These are phyloP conservation scores for Saccharomycodes ludwigii DNA, from an alignment of 805 yeast species.

Conservation along the genomic window DNA sequence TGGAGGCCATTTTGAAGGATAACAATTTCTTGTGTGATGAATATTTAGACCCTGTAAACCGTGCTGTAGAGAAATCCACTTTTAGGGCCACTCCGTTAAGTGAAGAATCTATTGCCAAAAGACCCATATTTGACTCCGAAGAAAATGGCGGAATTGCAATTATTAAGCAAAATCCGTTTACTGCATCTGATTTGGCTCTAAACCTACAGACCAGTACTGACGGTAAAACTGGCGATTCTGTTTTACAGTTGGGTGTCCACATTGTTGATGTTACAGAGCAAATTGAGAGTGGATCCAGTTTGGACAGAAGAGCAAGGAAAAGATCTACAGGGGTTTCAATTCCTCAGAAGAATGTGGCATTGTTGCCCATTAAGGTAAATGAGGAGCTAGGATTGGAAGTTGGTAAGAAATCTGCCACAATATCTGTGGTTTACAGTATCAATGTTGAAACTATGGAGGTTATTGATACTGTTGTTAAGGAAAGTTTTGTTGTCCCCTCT, in stretches of 20 bases:
- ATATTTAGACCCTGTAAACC: slow-evolving; percentile 38
- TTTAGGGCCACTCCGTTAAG: slow-evolving; percentile 8
- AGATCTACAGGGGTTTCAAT: slow-evolving; percentile 81
- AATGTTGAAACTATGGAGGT: slow-evolving; percentile 62
- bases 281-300: slow-evolving; percentile 55
- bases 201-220: slow-evolving; percentile 57
- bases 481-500: slow-evolving; percentile 56
- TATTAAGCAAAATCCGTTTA: slow-evolving; percentile 39
- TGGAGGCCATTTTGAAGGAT: slow-evolving; percentile 81
- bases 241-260: slow-evolving; percentile 82
- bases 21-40: slow-evolving; percentile 75
- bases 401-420: slow-evolving; percentile 47
- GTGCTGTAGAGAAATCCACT: slow-evolving; percentile 16
- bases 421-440: slow-evolving; percentile 72
- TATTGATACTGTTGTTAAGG: slow-evolving; percentile 66
- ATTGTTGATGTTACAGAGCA: slow-evolving; percentile 67
- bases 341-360: slow-evolving; percentile 58
- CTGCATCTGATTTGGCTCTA: slow-evolving; percentile 62
- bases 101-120: slow-evolving; percentile 20
- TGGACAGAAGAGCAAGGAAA: slow-evolving; percentile 84
- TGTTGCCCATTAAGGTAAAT: slow-evolving; percentile 57
- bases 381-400: slow-evolving; percentile 49
- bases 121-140: slow-evolving; percentile 46
- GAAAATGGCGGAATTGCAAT: slow-evolving; percentile 60
- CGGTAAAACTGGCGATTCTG: slow-evolving; percentile 29